Evolutionary conservation across 768 basidiomycete genomes (phyloP), one percentile per base, ranked within the genome.

Genomic region (Neoboletus brunneissimus): DNA sequence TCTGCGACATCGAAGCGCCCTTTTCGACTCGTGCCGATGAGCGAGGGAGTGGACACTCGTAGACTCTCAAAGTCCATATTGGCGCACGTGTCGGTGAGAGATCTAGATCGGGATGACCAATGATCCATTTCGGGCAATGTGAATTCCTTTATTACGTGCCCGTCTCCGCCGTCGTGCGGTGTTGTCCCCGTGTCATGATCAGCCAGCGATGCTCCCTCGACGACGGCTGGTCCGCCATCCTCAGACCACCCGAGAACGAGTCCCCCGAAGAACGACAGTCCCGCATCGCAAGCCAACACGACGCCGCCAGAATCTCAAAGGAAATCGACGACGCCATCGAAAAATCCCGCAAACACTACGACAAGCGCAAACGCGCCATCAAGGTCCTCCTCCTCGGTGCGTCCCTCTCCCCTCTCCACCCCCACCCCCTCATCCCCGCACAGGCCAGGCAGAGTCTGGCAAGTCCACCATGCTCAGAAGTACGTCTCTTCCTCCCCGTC

Each of bases 391-490:
- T 70, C 11, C 68, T 72, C 40, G 70, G 69, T 66, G 1, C 31
- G 53, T 25, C 15, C 16, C 0, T 25, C 6, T 5, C 6, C 2
- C 2, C 7, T 3, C 18, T 1, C 22, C 0, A 6, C 2, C 0
- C 9, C 2, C 3, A 0, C 13, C 9, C 15, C 1, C 56, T 51
- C 13, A 56, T 25, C 16, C 3, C n/a, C 15, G 0, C n/a, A 5
- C 53, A 69, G 68, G 68, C 5, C 68, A 70, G 27, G 68, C 70
- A 2, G 70, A 70, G 65, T 70, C 68, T 1, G 68, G 68, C 22
- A 70, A 70, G 55, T 70, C 70, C 1, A 70, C 69, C 25, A 64
- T 70, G 66, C 62, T 70, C 42, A 56, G 70, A 56, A 72, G 69
- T 70, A 9, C 22, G 44, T 40, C 9, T 11, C 4, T 4, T 3